Evolutionary conservation across 345 rosid genomes (phyloP).

Genomic region (Microthlaspi erraticum): DNA sequence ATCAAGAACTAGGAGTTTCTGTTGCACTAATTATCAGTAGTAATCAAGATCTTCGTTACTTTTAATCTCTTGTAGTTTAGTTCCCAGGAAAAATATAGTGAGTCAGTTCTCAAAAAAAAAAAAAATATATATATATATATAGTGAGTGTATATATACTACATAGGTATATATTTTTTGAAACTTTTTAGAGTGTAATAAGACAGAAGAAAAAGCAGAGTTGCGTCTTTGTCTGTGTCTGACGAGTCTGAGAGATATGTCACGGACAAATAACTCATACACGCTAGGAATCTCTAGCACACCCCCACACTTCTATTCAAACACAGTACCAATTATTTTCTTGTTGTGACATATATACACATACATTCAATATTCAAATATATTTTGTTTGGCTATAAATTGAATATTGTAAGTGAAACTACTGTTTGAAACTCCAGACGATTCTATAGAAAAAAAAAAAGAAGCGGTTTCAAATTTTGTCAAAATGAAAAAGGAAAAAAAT

Average conservation of each 20-base stretch:
- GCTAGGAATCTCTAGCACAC: constrained; percentile 39
- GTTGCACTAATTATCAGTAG: constrained; percentile 5
- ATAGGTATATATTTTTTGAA: constrained; percentile 16
- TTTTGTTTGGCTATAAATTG: constrained; percentile 19
- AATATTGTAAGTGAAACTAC: background rate
- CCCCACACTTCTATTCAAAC: constrained; percentile 28
- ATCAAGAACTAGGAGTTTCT: background rate
- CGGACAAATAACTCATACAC: constrained; percentile 42
- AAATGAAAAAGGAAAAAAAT: constrained; percentile 5
- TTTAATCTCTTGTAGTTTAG: background rate
- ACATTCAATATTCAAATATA: background rate
- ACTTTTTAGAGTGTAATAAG: constrained; percentile 19
- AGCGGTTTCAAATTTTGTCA: constrained; percentile 13
- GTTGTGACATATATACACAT: background rate
- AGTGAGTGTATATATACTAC: background rate
- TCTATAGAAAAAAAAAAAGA: constrained; percentile 2
- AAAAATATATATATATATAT: background rate
- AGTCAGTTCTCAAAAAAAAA: too few relatives aligned
- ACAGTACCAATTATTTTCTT: constrained; percentile 37
- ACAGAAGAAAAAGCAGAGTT: constrained; percentile 35
- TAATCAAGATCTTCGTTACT: background rate
- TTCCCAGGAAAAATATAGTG: background rate
- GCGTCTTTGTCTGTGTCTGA: constrained; percentile 41
- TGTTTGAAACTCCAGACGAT: background rate
- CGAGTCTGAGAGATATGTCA: constrained; percentile 41